Evolutionary conservation across 2,329 filamentous ascomycete genomes (phyloP).

Genomic region (Phialemoniopsis sp.): DNA sequence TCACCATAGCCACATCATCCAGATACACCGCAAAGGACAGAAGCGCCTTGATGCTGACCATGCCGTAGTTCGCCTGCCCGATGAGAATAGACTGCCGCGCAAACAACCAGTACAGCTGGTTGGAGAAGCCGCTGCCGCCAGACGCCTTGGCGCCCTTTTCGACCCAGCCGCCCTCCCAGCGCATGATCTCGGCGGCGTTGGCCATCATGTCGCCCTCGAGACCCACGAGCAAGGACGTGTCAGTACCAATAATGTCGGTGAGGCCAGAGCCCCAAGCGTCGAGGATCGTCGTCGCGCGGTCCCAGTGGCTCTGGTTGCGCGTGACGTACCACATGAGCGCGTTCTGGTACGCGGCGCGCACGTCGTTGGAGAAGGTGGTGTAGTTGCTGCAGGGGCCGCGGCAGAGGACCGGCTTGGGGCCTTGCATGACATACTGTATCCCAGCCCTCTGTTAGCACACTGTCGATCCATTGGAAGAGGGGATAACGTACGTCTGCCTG

Average conservation of each 20-base stretch:
- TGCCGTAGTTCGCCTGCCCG: constrained; percentile 37
- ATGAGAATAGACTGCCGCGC: constrained; percentile 28
- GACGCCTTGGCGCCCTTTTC: constrained; percentile 25
- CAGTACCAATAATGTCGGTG: constrained; percentile 24
- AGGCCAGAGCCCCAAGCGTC: constrained; percentile 28
- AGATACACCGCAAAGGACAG: constrained; percentile 33
- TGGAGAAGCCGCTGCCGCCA: constrained; percentile 30
- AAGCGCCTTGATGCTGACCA: constrained; percentile 31
- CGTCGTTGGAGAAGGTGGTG: constrained; percentile 26
- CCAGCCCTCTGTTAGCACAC: too few relatives aligned
- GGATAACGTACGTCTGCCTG: constrained; percentile 1
- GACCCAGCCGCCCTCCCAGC: constrained; percentile 34
- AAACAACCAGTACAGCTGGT: constrained; percentile 35
- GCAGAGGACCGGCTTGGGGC: constrained; percentile 23
- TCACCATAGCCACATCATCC: constrained; percentile 28
- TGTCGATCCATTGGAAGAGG: not conserved
- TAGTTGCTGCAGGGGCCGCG: constrained; percentile 28
- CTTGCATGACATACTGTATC: constrained; percentile 24
- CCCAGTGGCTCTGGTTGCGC: constrained; percentile 25
- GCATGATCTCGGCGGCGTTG: constrained; percentile 38
- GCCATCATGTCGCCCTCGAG: constrained; percentile 32
- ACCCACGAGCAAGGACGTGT: too few relatives aligned
- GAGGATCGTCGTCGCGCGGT: constrained; percentile 25
- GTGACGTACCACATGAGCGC: constrained; percentile 39
- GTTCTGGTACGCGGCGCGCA: constrained; percentile 32